A percentile compares a stretch with the other conserved stretches of the same genome.
Conservation (phyloP, 2,329 filamentous ascomycete species). For the Nannizzia gypsea region DNA sequence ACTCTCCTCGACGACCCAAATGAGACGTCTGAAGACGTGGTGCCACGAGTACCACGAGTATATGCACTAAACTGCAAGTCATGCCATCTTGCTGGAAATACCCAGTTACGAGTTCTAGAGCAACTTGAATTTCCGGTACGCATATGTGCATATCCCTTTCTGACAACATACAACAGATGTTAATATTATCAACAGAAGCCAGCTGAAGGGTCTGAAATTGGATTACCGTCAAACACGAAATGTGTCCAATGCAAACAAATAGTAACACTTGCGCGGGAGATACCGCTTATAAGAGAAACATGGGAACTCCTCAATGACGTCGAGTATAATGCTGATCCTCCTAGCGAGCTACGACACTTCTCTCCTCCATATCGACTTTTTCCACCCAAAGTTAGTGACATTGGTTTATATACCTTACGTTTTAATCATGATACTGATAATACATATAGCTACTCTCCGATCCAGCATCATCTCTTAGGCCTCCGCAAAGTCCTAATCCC, state of each 20-base stretch:
- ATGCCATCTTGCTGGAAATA: conserved; percentile 28
- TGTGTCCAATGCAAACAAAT: conserved; percentile 26
- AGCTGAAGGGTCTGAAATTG: conserved; percentile 9
- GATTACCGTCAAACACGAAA: conserved; percentile 19
- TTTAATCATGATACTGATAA: background rate
- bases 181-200: conserved; percentile 9
- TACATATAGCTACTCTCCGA: background rate
- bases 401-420: background rate
- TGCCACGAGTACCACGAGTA: conserved; percentile 25
- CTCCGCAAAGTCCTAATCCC: background rate
- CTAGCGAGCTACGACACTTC: conserved; percentile 30
- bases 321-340: conserved; percentile 28
- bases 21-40: conserved; percentile 19
- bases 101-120: conserved; percentile 22
- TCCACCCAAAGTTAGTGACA: conserved; percentile 4
- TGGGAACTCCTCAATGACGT: conserved; percentile 30
- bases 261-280: conserved; percentile 28
- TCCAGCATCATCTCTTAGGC: background rate
- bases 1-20: conserved; percentile 27
- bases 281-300: conserved; percentile 25
- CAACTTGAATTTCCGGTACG: conserved; percentile 22
- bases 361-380: conserved; percentile 14
- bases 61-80: conserved; percentile 29
- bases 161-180: background rate
- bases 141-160: background rate